phyloP scores from a whole-genome alignment of 352 stramenopile species.

The Phytophthora hybrid region DNA sequence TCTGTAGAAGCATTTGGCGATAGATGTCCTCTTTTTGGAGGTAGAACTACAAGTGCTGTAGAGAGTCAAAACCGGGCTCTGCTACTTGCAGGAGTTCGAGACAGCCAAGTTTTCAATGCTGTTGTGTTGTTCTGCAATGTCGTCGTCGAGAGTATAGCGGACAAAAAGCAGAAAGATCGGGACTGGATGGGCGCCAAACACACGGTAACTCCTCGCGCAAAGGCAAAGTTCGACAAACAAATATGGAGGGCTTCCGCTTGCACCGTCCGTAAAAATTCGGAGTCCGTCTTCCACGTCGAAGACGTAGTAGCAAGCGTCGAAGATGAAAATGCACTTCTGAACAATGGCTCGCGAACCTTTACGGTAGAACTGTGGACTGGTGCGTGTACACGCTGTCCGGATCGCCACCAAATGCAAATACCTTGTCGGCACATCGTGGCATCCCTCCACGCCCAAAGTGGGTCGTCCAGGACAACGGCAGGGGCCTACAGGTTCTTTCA shows the following conservation, averaged over 20 bases:
- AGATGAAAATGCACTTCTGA: background rate
- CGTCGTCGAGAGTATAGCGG: background rate
- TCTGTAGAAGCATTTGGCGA: background rate
- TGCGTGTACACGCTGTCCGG: no score
- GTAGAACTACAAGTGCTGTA: no score
- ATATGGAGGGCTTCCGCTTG: background rate
- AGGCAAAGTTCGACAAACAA: background rate
- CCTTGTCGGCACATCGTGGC: slow-evolving; percentile 22
- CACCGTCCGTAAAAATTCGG: background rate
- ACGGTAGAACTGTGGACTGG: slow-evolving; percentile 3
- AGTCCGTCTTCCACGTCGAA: background rate
- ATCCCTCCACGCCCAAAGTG: slow-evolving; percentile 1
- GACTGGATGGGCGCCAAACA: background rate
- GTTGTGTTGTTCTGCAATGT: background rate
- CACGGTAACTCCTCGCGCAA: background rate
- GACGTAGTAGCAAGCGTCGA: background rate
- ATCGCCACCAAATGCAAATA: no score
- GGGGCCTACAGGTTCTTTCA: slow-evolving; percentile 5
- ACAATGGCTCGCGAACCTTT: background rate
- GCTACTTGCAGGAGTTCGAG: background rate
- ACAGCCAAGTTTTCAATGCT: background rate
- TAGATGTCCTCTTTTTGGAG: background rate
- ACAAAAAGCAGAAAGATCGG: background rate
- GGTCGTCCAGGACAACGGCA: background rate
- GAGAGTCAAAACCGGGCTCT: no score